Percentiles rank a stretch among this genome's conserved stretches.
Evolutionary conservation across 1,284 basidiomycete species (phyloP).

Genomic region (Ustilago tritici): DNA sequence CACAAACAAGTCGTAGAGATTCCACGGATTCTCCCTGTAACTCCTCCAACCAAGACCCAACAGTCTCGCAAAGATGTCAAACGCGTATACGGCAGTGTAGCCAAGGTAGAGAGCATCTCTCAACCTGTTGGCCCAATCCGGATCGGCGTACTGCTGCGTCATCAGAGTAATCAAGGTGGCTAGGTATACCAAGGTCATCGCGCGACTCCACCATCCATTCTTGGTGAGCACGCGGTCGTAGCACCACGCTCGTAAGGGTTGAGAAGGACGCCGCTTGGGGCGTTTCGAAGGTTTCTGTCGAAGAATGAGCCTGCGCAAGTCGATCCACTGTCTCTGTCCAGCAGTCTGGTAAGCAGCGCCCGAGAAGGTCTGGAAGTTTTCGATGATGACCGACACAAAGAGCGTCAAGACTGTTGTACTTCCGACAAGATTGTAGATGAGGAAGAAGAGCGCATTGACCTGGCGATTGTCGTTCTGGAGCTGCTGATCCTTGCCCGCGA

Average conservation of each 20-base stretch:
- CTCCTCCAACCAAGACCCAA: slow-evolving; percentile 86
- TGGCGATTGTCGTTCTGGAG: slow-evolving; percentile 61
- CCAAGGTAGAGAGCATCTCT: slow-evolving; percentile 83
- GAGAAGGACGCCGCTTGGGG: slow-evolving; percentile 76
- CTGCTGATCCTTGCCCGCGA: slow-evolving; percentile 74
- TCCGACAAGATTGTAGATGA: slow-evolving; percentile 92
- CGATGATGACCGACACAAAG: slow-evolving; percentile 85
- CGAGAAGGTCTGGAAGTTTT: slow-evolving; percentile 87
- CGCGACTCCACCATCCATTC: slow-evolving; percentile 91
- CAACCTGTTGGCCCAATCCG: slow-evolving; percentile 75
- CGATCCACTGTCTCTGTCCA: slow-evolving; percentile 95
- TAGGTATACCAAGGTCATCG: slow-evolving; percentile 84
- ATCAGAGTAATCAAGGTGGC: slow-evolving; percentile 87
- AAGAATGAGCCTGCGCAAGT: slow-evolving; percentile 87
- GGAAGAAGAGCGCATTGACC: slow-evolving; percentile 84
- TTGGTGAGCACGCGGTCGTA: slow-evolving; percentile 90
- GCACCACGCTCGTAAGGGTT: slow-evolving; percentile 82
- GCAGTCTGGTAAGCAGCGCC: slow-evolving; percentile 80
- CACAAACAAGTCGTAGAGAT: slow-evolving; percentile 88
- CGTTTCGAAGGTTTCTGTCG: slow-evolving; percentile 88
- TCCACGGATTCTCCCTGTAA: slow-evolving; percentile 85
- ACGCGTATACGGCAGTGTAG: slow-evolving; percentile 80
- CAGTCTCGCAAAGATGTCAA: slow-evolving; percentile 83
- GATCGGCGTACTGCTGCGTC: slow-evolving; percentile 82
- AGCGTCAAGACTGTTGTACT: slow-evolving; percentile 78